Percentiles rank a stretch among this genome's conserved stretches.
These are phyloP conservation scores for Dictyostelium intermedium DNA, from an alignment of 78 protist species.

Conservation along the genomic window DNA sequence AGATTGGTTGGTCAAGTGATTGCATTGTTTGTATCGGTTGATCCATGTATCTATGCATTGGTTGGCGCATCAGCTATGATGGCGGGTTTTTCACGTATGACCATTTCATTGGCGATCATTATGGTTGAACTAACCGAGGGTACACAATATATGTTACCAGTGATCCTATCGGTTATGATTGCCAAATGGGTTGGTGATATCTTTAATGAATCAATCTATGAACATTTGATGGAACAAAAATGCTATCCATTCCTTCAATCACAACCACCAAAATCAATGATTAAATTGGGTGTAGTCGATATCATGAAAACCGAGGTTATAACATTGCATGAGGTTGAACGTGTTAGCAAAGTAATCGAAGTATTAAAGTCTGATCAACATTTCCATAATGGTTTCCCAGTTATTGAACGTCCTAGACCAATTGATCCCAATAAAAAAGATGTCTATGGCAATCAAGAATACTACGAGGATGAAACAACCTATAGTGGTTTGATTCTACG, in stretches of 20 bases:
- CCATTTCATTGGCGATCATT: slow-evolving; percentile 90
- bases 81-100: slow-evolving; percentile 94
- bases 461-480: slow-evolving; percentile 36
- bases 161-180: slow-evolving; percentile 84
- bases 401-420: slow-evolving; percentile 25
- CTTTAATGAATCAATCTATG: slow-evolving; percentile 85
- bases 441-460: background rate
- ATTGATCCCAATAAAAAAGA: background rate
- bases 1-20: slow-evolving; percentile 85
- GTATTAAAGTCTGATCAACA: slow-evolving; percentile 55
- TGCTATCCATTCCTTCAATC: slow-evolving; percentile 89
- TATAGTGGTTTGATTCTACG: slow-evolving; percentile 65
- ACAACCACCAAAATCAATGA: slow-evolving; percentile 78
- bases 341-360: slow-evolving; percentile 15
- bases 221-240: slow-evolving; percentile 79
- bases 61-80: slow-evolving; percentile 94
- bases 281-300: slow-evolving; percentile 60
- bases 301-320: slow-evolving; percentile 72
- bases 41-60: slow-evolving; percentile 86
- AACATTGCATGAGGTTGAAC: slow-evolving; percentile 70
- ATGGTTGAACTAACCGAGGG: slow-evolving; percentile 87
- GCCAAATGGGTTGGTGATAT: slow-evolving; percentile 90
- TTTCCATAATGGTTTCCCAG: slow-evolving; percentile 67
- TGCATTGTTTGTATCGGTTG: slow-evolving; percentile 32
- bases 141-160: slow-evolving; percentile 84